phyloP scores from a whole-genome alignment of 1,139 yeast genomes.

The Magnusiomyces sp. region DNA sequence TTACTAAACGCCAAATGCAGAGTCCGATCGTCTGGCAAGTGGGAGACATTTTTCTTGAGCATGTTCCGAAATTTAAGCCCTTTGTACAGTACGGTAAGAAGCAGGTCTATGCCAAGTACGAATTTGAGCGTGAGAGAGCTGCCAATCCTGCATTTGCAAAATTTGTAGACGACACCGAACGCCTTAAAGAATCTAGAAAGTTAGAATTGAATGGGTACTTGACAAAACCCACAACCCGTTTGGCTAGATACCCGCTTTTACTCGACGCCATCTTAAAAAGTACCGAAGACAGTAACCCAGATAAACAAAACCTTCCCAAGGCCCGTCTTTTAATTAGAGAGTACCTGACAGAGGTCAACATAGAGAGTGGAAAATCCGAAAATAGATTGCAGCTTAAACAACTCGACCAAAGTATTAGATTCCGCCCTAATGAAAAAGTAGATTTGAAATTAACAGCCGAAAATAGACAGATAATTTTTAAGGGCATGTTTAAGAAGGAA shows the following conservation, averaged over 20 bases:
- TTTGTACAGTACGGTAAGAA: conserved; percentile 93
- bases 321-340: conserved; percentile 73
- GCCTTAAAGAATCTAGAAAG: conserved; percentile 81
- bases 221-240: conserved; percentile 92
- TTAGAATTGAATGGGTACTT: conserved; percentile 88
- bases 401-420: conserved; percentile 64
- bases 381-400: conserved; percentile 87
- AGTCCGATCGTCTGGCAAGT: conserved; percentile 78
- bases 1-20: conserved; percentile 79
- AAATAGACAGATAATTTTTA: conserved; percentile 68
- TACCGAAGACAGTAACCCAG: conserved; percentile 69
- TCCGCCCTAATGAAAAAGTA: conserved; percentile 78
- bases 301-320: conserved; percentile 57
- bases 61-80: conserved; percentile 82
- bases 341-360: conserved; percentile 70
- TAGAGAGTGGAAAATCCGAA: conserved; percentile 89
- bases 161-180: conserved; percentile 85
- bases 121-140: conserved; percentile 89
- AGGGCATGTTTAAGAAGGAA: conserved; percentile 69
- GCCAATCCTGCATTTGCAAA: conserved; percentile 84
- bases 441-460: conserved; percentile 79
- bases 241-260: conserved; percentile 86
- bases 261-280: conserved; percentile 76
- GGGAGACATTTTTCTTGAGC: conserved; percentile 81
- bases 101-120: conserved; percentile 90